Evolutionary conservation across 495 filamentous ascomycete genomes (phyloP), one percentile per base, ranked within the genome.

Genomic region (Diplogelasinospora grovesii): DNA sequence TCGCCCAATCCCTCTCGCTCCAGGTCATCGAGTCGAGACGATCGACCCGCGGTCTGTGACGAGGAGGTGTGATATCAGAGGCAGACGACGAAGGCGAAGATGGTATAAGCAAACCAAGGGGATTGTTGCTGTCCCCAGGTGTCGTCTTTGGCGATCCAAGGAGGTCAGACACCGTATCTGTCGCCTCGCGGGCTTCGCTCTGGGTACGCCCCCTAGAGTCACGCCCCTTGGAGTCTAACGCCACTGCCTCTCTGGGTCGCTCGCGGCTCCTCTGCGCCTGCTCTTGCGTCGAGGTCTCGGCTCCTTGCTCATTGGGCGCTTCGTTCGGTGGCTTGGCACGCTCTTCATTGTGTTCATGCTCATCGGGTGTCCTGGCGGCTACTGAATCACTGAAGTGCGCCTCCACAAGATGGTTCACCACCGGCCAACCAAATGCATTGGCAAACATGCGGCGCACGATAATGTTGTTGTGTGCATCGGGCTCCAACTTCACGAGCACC

Each of bases 391-490:
- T 81, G 52, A 98, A 98, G 54, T 98, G 92, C 0, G 86, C 87
- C 54, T 96, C 89, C 30, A 89, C 85, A 2, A 97, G 65, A 57
- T 98, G 92, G 56, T 95, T 85, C 32, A 96, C 70, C 4, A 98
- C 92, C 0, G 90, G 89, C 92, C 92, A 98, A 3, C 92, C 92
- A 53, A 95, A 95, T 0, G 92, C 92, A 57, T 98, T 98, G 41
- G 89, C 83, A 50, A 98, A 97, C 78, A 85, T 90, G 22, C 92
- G 80, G 19, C 92, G 82, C 14, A 98, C 92, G 43, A 95, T 83
- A 42, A 98, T 90, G 57, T 98, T 98, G 62, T 98, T 98, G 61
- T 98, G 92, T 2, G 92, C 92, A 69, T 98, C 92, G 1, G 92
- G 92, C 57, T 98, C 92, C 7, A 98, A 72, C 29, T 89, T 79